Conservation (phyloP, 176 grass and related monocot genomes). For the Ensete glaucum region DNA sequence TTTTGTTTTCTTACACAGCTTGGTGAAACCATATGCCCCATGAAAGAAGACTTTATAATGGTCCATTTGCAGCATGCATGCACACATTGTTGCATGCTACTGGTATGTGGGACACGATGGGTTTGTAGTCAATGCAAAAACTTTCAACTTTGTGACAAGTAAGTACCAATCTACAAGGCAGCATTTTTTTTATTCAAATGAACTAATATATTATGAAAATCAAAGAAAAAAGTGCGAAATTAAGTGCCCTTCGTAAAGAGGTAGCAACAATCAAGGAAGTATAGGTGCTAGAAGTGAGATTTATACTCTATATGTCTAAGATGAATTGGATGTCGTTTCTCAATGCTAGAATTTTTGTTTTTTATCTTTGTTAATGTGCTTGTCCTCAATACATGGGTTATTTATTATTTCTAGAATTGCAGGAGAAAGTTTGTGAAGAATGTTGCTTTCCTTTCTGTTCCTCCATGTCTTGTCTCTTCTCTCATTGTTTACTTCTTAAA, state of each 20-base stretch:
- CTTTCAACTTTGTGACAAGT: slow-evolving; percentile 90
- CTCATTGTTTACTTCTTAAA: too few species aligned
- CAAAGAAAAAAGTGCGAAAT: background rate
- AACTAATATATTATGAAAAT: background rate
- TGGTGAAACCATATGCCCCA: slow-evolving; percentile 89
- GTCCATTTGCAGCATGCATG: slow-evolving; percentile 94
- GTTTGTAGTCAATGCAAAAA: slow-evolving; percentile 82
- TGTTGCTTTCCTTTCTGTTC: too few species aligned
- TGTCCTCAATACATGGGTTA: too few species aligned
- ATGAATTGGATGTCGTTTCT: background rate
- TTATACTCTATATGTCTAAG: background rate
- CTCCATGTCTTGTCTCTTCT: too few species aligned
- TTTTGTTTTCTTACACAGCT: slow-evolving; percentile 49
- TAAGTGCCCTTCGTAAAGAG: background rate
- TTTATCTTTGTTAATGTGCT: too few species aligned
- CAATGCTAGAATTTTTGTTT: too few species aligned
- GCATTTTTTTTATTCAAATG: background rate
- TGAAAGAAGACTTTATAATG: slow-evolving; percentile 99
- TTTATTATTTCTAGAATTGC: too few species aligned
- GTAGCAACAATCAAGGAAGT: background rate
- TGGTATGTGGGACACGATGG: slow-evolving; percentile 91
- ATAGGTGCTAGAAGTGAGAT: background rate
- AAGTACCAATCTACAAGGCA: slow-evolving; percentile 23
- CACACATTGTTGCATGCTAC: slow-evolving; percentile 71
- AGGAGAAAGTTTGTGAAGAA: too few species aligned